Base-by-base conservation (phyloP, 2,329 filamentous ascomycete genomes). In the Mariannaea elegans region DNA sequence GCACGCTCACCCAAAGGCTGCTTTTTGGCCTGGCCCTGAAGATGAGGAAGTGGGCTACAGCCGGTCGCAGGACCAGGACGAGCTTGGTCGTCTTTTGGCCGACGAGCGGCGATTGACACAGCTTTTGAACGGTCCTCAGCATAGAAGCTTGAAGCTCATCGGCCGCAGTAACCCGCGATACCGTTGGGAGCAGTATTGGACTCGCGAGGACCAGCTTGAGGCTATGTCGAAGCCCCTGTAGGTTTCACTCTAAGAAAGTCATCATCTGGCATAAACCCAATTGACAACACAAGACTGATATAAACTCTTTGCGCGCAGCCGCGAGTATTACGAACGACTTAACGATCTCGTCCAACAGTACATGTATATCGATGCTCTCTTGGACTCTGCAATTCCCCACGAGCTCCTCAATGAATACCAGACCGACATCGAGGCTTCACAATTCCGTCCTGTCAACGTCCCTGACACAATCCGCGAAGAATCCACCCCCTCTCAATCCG, bases 331-430 rank as follows among this genome's bases (percentile, higher is more conserved):
- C 72, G 90, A 96, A 80, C 87, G 92, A 41, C 94, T 89, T 72
- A 98, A 98, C 77, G 88, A 89, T 67, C 82, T 97, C 41, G 88
- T 98, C 59, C 91, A 95, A 75, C 91, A 97, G 74, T 98, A 97
- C 75, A 83, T 96, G 64, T 97, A 96, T 75, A 97, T 97, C 69
- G 94, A 97, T 77, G 87, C 90, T 51, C 82, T 98, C 56, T 84
- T 98, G 62, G 93, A 97, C 77, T 97, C 93, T 8, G 94, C 92
- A 27, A 86, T 97, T n/a, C 94, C 94, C 2, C 94, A 97, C 72
- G 90, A 94, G 69, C 82, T 98, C 42, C 88, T 98, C 58, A 94
- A 96, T 72, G 94, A 97, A 76, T 97, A 97, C 76, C 89, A 77
- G 32, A 75, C 89, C 64, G 81, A 90, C 64, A 80, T 87, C 48